phyloP scores from a whole-genome alignment of 306 rosid genomes.

The Phaseolus lunatus region DNA sequence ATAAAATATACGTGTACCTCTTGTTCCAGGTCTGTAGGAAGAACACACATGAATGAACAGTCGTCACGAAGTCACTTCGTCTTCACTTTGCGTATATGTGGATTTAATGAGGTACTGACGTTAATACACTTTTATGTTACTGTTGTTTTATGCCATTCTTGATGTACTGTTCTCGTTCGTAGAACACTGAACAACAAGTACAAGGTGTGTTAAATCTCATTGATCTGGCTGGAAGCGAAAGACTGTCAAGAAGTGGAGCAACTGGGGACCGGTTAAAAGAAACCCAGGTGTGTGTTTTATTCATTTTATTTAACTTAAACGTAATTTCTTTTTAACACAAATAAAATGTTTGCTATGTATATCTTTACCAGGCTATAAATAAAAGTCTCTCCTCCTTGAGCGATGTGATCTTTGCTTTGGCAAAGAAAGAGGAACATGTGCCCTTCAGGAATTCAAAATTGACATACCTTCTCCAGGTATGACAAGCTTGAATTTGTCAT shows the following conservation, averaged over 20 bases:
- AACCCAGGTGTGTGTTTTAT: conserved; percentile 72
- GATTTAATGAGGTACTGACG: conserved; percentile 75
- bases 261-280: conserved; percentile 97
- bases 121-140: background rate
- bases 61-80: conserved; percentile 96
- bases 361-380: conserved; percentile 74
- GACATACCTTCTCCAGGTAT: conserved; percentile 92
- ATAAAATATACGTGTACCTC: background rate
- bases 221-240: conserved; percentile 96
- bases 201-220: conserved; percentile 91
- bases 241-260: conserved; percentile 90
- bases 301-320: conserved; percentile 17
- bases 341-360: background rate
- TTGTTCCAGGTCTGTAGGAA: conserved; percentile 82
- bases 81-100: conserved; percentile 85
- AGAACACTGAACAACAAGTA: conserved; percentile 94
- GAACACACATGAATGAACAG: conserved; percentile 94
- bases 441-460: conserved; percentile 93
- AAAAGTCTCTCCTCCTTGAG: conserved; percentile 85
- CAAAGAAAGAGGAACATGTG: conserved; percentile 89
- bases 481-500: background rate
- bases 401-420: conserved; percentile 91
- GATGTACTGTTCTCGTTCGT: conserved; percentile 17
- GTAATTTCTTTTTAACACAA: background rate
- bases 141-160: conserved; percentile 21